phyloP scores from a whole-genome alignment of 2,329 filamentous ascomycete species.

The Penicillium crustosum region DNA sequence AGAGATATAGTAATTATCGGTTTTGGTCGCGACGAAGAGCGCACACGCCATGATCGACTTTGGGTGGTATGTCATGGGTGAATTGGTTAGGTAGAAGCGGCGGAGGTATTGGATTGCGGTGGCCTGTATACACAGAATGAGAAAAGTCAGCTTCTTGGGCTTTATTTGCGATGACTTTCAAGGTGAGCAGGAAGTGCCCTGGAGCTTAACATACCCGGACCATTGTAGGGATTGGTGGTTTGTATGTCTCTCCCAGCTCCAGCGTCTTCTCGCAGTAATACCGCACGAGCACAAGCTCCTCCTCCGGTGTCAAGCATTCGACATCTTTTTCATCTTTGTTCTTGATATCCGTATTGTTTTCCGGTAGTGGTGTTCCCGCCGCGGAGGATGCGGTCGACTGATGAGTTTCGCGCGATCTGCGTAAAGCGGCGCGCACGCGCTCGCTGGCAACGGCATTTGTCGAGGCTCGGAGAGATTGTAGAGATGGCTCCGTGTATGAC shows the following conservation, averaged over 20 bases:
- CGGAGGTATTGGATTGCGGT: constrained; percentile 88
- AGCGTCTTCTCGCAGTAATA: constrained; percentile 69
- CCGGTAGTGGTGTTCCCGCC: constrained; percentile 31
- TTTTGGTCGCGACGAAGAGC: constrained; percentile 90
- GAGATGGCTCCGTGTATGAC: constrained; percentile 78
- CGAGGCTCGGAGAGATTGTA: constrained; percentile 69
- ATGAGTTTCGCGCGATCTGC: constrained; percentile 44
- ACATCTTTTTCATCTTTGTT: constrained; percentile 49
- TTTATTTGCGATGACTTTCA: background rate
- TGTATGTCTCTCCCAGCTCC: constrained; percentile 60
- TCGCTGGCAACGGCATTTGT: constrained; percentile 79
- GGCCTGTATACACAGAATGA: constrained; percentile 46
- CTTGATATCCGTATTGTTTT: constrained; percentile 36
- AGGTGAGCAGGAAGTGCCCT: background rate
- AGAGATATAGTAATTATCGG: constrained; percentile 77
- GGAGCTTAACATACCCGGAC: constrained; percentile 53
- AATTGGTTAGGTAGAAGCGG: constrained; percentile 94
- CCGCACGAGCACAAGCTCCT: constrained; percentile 78
- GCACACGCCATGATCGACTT: constrained; percentile 85
- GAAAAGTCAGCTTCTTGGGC: background rate
- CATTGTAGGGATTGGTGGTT: constrained; percentile 56
- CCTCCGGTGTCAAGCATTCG: constrained; percentile 78
- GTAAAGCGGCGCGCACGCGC: constrained; percentile 60
- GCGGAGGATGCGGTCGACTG: constrained; percentile 35
- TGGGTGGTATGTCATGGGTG: constrained; percentile 92